Base-by-base conservation (phyloP, 192 early-diverging fungal species). In the Chytriomyces hyalinus region DNA sequence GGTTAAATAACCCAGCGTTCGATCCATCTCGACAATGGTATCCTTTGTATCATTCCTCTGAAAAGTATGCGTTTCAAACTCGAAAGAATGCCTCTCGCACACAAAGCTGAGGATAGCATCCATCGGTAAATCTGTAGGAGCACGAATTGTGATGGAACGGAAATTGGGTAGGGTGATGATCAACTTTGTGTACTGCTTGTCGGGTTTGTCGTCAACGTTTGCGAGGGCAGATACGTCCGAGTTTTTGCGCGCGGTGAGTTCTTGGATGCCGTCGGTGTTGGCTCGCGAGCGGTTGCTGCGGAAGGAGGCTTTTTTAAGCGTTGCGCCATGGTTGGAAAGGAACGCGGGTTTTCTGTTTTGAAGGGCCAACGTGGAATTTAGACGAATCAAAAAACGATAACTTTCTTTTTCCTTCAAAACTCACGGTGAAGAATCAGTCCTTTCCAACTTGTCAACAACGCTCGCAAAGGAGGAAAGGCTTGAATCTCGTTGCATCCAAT, bases 11-110 rank as follows among this genome's bases (percentile, higher is more conserved):
- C 75, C 77, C 36, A 86, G 7, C 4, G 80, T 45, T 47, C 83
- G 43, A 75, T 89, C 88, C 82, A 89, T 80, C 62, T 89, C 88
- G 13, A 87, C 67, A 11, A 67, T 51, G 8, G 66, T 69, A 13
- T 73, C 74, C 53, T 76, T 65, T 22, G 53, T 24, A 63, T 80
- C 73, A 50, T 75, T 64, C 36, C 84, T 15, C 62, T 79, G 76
- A 17, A 87, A 76, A 7, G 85, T 81, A 49, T 82, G 70, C 43
- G 61, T 43, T n/a, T 84, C 83, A 70, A 83, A 83, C 43, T 87
- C 85, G 10, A 82, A n/a, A 49, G 53, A 36, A 24, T 79, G 61
- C 49, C 78, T 77, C 57, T 82, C 66, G 77, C 85, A 87, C 44
- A 83, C 80, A 70, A 79, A 77, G 15, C 50, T 26, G n/a, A 87